Evolutionary conservation across 73 alveolate species (phyloP).

Genomic region (Paramecium octaurelia): DNA sequence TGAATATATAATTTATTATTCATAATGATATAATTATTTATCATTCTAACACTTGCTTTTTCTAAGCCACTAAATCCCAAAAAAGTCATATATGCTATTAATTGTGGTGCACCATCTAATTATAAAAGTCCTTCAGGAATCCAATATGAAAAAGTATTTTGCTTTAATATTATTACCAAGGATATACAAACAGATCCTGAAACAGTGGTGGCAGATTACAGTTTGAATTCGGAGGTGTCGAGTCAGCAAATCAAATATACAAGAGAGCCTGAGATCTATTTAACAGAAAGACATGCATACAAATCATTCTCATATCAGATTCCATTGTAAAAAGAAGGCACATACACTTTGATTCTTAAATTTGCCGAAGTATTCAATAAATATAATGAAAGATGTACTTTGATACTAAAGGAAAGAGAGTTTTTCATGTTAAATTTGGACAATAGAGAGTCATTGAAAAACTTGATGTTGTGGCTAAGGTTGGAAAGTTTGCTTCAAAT

Average conservation of each 20-base stretch:
- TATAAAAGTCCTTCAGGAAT: slow-evolving; percentile 43
- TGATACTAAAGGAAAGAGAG: slow-evolving; percentile 67
- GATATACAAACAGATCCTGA: slow-evolving; percentile 54
- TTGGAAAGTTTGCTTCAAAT: slow-evolving; percentile 80
- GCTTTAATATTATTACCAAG: background rate
- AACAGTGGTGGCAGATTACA: slow-evolving; percentile 58
- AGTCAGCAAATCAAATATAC: slow-evolving; percentile 66
- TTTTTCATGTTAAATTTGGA: slow-evolving; percentile 73
- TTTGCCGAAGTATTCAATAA: slow-evolving; percentile 67
- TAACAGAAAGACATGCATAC: slow-evolving; percentile 77
- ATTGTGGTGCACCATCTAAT: slow-evolving; percentile 64
- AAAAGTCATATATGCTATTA: slow-evolving; percentile 63
- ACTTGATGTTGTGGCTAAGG: slow-evolving; percentile 72
- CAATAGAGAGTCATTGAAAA: slow-evolving; percentile 65
- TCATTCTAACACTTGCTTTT: background rate
- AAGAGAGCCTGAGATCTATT: slow-evolving; percentile 70
- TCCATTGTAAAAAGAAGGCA: slow-evolving; percentile 70
- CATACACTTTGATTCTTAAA: slow-evolving; percentile 71
- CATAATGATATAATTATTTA: background rate
- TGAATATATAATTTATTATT: background rate
- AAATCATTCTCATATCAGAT: slow-evolving; percentile 63
- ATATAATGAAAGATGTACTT: slow-evolving; percentile 61
- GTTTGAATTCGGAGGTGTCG: slow-evolving; percentile 11
- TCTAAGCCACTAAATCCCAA: slow-evolving; percentile 59
- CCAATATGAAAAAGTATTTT: slow-evolving; percentile 31